Evolutionary conservation across 2,329 filamentous ascomycete genomes (phyloP).

Genomic region (Zymoseptoria ardabiliae): DNA sequence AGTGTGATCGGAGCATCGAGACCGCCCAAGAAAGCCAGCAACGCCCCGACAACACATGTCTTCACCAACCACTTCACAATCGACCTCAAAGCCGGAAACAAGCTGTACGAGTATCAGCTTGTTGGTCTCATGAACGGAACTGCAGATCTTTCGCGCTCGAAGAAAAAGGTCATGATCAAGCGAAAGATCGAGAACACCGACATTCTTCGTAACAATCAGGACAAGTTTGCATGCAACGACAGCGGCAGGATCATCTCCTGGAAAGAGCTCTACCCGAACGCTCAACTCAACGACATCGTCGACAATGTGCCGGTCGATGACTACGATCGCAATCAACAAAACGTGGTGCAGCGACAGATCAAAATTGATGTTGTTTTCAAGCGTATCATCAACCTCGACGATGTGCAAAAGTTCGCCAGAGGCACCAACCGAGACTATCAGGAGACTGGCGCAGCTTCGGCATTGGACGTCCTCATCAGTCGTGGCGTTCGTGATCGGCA

Average conservation of each 20-base stretch:
- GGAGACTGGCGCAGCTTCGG: constrained; percentile 3
- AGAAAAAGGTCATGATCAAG: constrained; percentile 7
- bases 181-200: constrained; percentile 4
- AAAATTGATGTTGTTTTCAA: not conserved
- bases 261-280: not conserved
- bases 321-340: not conserved
- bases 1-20: no score
- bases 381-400: not conserved
- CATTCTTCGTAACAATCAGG: constrained; percentile 2
- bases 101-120: constrained; percentile 15
- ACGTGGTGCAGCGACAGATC: not conserved
- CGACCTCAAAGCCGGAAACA: not conserved
- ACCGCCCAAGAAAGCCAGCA: no score
- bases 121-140: not conserved
- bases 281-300: not conserved
- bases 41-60: no score
- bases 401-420: constrained; percentile 1
- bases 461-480: constrained; percentile 13
- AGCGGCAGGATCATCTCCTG: constrained; percentile 10
- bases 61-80: constrained; percentile 15
- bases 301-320: not conserved
- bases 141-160: constrained; percentile 2
- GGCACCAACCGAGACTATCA: constrained; percentile 1
- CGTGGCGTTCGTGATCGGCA: not conserved
- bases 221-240: constrained; percentile 11